Evolutionary conservation across 2,329 filamentous ascomycete species (phyloP), one percentile per base, ranked within the genome.

Genomic region (Davidsoniella eucalypti): DNA sequence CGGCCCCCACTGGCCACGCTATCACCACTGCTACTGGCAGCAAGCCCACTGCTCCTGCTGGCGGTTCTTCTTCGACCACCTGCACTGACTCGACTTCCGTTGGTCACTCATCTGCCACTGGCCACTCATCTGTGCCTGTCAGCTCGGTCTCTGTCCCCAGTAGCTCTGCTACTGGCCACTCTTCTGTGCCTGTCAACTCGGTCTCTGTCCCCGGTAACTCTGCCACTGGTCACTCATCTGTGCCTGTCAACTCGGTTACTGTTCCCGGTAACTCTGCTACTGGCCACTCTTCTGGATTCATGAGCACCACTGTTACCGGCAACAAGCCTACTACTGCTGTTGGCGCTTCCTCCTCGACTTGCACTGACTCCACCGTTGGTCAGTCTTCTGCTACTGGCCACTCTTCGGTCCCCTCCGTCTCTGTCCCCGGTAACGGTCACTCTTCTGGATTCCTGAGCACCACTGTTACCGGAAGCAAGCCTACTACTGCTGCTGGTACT

Each of bases 191-290:
- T 25, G 14, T 12, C n/a, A 25, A 10, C 26, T 29, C 21, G 21
- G 14, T 41, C n/a, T 12, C 10, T 29, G 36, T 44, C 5, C 29
- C 43, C n/a, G n/a, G 17, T 5, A 2, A 16, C 17, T 16, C 40
- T 37, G 43, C 29, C 17, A 25, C 42, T n/a, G 58, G 59, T 9
- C 61, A 67, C 3, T 59, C 58, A 36, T 58, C 66, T 62, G 68
- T 65, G 57, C 64, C 66, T 9, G 60, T 54, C 1, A 61, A 60
- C 57, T 58, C 59, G 36, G 56, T 59, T 40, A 57, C 62, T 38
- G 61, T 29, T 2, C 69, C n/a, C 12, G 9, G 41, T 23, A 38
- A 29, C 23, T 26, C 36, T 12, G 38, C 25, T 26, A 16, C 50
- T 14, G n/a, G 17, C 17, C 14, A 39, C 21, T 21, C 26, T 37